A percentile compares a stretch with the other conserved stretches of the same genome.
Evolutionary conservation across 1,284 basidiomycete species (phyloP).

Genomic region (Puccinia coronata): DNA sequence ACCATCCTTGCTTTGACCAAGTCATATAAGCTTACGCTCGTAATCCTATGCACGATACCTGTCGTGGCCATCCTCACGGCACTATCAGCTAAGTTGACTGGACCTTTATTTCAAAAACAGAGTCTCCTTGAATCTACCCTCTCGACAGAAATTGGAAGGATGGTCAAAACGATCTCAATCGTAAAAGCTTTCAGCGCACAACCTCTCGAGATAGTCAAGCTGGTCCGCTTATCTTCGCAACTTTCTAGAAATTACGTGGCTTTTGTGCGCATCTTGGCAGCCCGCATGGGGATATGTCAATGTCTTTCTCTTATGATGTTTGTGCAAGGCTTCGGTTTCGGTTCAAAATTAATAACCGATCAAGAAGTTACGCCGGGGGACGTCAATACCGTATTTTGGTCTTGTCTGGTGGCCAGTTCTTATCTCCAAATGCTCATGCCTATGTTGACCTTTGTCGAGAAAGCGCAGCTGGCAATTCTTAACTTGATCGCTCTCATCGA

Average conservation of each 20-base stretch:
- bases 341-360: slow-evolving; percentile 76
- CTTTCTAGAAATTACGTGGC: slow-evolving; percentile 62
- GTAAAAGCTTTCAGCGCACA: slow-evolving; percentile 95
- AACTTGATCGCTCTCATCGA: slow-evolving; percentile 69
- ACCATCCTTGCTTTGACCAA: slow-evolving; percentile 77
- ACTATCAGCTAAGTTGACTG: slow-evolving; percentile 61
- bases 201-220: slow-evolving; percentile 65
- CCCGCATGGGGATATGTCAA: slow-evolving; percentile 70
- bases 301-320: slow-evolving; percentile 87
- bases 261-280: slow-evolving; percentile 74
- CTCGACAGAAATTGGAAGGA: slow-evolving; percentile 76
- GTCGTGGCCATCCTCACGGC: slow-evolving; percentile 62
- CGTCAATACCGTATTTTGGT: slow-evolving; percentile 96
- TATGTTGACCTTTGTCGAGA: slow-evolving; percentile 73
- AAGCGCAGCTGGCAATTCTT: slow-evolving; percentile 81
- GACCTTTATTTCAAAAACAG: slow-evolving; percentile 70
- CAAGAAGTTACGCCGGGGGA: slow-evolving; percentile 71
- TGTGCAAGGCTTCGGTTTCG: slow-evolving; percentile 96
- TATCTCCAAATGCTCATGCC: slow-evolving; percentile 84
- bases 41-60: slow-evolving; percentile 89
- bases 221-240: slow-evolving; percentile 63
- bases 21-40: slow-evolving; percentile 80
- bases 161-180: slow-evolving; percentile 76
- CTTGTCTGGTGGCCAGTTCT: slow-evolving; percentile 81
- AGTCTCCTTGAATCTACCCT: slow-evolving; percentile 70